Evolutionary conservation across 352 stramenopile species (phyloP), one percentile per base, ranked within the genome.

Genomic region (Phytophthora cactorum): DNA sequence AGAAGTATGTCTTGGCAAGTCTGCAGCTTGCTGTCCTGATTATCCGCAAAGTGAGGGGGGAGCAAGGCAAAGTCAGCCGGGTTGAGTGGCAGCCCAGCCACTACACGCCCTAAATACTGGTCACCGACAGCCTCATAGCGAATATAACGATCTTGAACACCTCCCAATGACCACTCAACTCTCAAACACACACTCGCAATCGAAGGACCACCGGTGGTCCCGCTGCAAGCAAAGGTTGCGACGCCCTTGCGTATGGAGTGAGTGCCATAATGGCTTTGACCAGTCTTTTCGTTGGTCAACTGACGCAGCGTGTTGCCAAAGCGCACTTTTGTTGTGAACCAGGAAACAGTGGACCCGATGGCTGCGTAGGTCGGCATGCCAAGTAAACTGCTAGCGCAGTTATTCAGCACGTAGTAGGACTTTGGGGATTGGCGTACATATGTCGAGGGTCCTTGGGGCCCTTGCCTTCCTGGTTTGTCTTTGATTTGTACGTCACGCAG

Each of bases 1-100:
- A 53, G 50, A 10, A 63, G 29, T 25, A 63, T 45, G 17, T 45
- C 39, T 45, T 45, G 39, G 7, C 9, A 17, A n/a, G 39, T 11
- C 4, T 6, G 8, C 11, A 45, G 4, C 3, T 22, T 45, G 12
- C 4, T 8, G 14, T 1, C 14, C 15, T 45, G 39, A 45, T 45
- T 22, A 22, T 45, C 15, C 12, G 8, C 15, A 8, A 45, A 22
- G 6, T 45, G 39, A 22, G 15, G 39, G 15, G 11, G 39, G 6
- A 25, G 39, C 11, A 45, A 2, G 9, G 39, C 7, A 12, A 45
- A 45, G 5, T 45, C 14, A 5, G 39, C 39, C 12, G 0, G 39
- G 15, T 25, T 45, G 17, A 45, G 12, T 45, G 39, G 39, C 4
- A 25, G 4, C 5, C 39, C 39, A 12, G 39, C 39, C 39, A 25